Evolutionary conservation across 2,329 filamentous ascomycete species (phyloP).

Genomic region (Venturia aucupariae): DNA sequence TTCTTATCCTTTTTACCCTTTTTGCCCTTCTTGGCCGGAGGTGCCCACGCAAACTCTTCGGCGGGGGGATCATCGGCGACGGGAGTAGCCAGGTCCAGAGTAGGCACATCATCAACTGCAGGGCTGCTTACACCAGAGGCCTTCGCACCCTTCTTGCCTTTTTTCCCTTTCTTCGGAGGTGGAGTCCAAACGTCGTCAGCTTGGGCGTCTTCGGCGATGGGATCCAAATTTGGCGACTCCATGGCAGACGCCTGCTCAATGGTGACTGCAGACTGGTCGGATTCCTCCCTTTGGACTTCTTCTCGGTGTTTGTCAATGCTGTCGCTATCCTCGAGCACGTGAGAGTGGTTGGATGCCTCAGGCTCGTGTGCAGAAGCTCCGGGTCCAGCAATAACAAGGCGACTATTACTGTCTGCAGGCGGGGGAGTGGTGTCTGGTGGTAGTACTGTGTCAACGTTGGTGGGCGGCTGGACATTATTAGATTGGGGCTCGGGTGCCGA

Average conservation of each 20-base stretch:
- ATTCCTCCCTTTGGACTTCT: neutral
- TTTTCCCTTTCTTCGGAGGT: conserved; percentile 61
- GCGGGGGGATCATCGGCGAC: neutral
- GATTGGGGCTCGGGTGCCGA: neutral
- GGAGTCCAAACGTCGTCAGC: conserved; percentile 62
- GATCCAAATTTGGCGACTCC: neutral
- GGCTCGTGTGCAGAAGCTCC: neutral
- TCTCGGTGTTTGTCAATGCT: neutral
- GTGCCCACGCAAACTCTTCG: conserved; percentile 70
- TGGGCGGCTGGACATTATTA: neutral
- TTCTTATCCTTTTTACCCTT: conserved; percentile 32
- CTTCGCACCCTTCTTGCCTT: conserved; percentile 29
- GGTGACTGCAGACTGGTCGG: neutral
- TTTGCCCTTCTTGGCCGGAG: conserved; percentile 63
- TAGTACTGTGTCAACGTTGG: neutral
- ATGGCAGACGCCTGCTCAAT: neutral
- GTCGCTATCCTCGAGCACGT: neutral
- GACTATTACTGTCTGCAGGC: neutral
- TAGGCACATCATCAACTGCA: neutral
- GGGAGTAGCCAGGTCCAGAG: neutral
- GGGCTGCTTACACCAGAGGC: conserved; percentile 1
- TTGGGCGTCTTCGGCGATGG: conserved; percentile 57
- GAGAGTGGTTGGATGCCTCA: neutral
- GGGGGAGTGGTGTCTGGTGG: conserved; percentile 4
- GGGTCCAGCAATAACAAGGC: neutral